Percentiles rank a stretch among this genome's conserved stretches.
These are phyloP conservation scores for Calonectria hawksworthii DNA, from an alignment of 2,329 filamentous ascomycete species.

Conservation along the genomic window DNA sequence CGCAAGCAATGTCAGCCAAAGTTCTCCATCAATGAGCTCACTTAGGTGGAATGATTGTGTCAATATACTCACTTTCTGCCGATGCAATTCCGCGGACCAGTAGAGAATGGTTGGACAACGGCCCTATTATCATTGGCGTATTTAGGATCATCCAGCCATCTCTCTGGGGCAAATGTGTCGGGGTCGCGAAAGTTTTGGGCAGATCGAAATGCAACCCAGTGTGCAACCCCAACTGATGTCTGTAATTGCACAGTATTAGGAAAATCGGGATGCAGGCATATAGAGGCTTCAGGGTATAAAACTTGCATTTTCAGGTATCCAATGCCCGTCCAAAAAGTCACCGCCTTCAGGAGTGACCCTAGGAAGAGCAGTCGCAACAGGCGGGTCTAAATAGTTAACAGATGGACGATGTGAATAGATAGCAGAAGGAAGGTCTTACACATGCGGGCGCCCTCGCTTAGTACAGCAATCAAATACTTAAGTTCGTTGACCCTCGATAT, in stretches of 20 bases:
- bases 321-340: not conserved
- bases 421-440: too few relatives aligned
- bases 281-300: not conserved
- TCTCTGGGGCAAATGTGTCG: not conserved
- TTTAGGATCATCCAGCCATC: not conserved
- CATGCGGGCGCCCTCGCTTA: not conserved
- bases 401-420: not conserved
- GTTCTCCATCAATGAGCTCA: not conserved
- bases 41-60: too few relatives aligned
- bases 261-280: not conserved
- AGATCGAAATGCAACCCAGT: not conserved
- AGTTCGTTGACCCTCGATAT: not conserved
- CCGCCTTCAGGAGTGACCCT: not conserved
- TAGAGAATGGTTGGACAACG: not conserved
- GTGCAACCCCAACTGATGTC: not conserved
- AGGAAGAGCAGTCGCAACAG: not conserved
- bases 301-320: not conserved
- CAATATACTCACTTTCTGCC: not conserved
- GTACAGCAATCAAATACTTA: not conserved
- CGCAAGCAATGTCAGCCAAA: not conserved
- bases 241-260: not conserved
- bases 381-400: not conserved
- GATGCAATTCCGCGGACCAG: not conserved
- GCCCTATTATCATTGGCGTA: not conserved
- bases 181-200: not conserved